A percentile compares a stretch with the other conserved stretches of the same genome.
These are phyloP conservation scores for Metschnikowia vanudenii DNA, from an alignment of 805 yeast species.

Conservation along the genomic window DNA sequence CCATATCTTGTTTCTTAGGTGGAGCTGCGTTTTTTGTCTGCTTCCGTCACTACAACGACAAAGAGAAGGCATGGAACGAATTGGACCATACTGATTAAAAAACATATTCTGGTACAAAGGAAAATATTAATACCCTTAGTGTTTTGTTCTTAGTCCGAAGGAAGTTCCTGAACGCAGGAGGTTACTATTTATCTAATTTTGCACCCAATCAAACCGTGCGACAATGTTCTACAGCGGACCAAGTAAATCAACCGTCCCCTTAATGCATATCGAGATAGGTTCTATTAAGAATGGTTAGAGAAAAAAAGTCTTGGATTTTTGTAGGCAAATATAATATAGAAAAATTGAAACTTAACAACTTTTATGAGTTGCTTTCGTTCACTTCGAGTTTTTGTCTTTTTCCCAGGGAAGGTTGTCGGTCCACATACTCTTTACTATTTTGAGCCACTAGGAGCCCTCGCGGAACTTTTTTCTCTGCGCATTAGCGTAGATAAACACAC, in stretches of 20 bases:
- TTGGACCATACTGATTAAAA: conserved; percentile 36
- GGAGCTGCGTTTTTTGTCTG: conserved; percentile 61
- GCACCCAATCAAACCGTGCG: neutral
- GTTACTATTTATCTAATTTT: neutral
- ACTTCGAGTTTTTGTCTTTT: too few species aligned
- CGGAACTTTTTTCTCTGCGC: conserved; percentile 2
- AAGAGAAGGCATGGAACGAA: conserved; percentile 56
- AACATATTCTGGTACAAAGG: neutral
- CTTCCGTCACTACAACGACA: conserved; percentile 53
- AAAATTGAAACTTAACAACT: too few species aligned
- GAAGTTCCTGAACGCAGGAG: neutral
- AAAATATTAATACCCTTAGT: neutral
- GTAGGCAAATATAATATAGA: too few species aligned
- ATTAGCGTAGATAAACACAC: neutral
- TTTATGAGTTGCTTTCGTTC: too few species aligned
- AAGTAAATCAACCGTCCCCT: neutral
- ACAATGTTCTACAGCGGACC: neutral
- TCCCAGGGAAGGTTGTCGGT: too few species aligned
- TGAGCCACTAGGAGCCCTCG: neutral
- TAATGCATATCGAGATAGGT: neutral
- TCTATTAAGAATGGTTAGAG: neutral
- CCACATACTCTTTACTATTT: neutral
- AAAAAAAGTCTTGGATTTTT: too few species aligned
- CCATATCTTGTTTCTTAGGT: conserved; percentile 53
- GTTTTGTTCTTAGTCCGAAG: neutral